Base-by-base conservation (phyloP, 2,329 filamentous ascomycete species). In the Epichloe hybrida region DNA sequence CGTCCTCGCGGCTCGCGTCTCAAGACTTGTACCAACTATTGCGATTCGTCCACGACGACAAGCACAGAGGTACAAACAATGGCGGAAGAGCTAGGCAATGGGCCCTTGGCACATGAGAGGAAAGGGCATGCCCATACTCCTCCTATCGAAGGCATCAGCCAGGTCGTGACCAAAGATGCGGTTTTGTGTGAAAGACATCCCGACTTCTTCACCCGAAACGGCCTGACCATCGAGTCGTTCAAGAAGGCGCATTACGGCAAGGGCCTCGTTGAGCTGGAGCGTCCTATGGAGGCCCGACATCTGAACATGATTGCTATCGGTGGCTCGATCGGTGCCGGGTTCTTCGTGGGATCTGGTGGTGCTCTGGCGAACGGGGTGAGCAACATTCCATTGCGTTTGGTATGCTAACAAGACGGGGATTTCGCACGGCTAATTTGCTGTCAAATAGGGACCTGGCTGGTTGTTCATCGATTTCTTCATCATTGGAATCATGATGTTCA, bases 401-500 rank as follows among this genome's bases (percentile, higher is more conserved):
- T 27, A 23, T 8, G 9, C 46, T 23, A 9, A 20, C 13, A 23
- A 8, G 36, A 13, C 17, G 2, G 7, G 21, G 4, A 31, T 7
- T 20, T 15, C 20, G 15, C 11, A 23, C 17, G 17, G 44, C 50
- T 50, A 8, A 48, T 13, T 6, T 21, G 23, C 44, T 46, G 27
- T 23, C 21, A 8, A 15, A 34, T 17, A 69, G 66, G 69, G 69
- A 15, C 72, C 72, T 27, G 71, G 62, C 2, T 69, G 67, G 45
- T 58, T 74, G 8, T 58, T 75, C 13, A 63, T 75, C 46, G 70
- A 72, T 50, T 80, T 80, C 57, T 52, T 73, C 15, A 76, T 80
- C 51, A 75, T 79, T 52, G 77, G 77, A 60, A 53, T 76, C 57
- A 79, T 80, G 76, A 75, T 81, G 64, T 76, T 80, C 59, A 76